These are phyloP conservation scores for Colletotrichum sp. DNA, from an alignment of 2,329 filamentous ascomycete genomes.

Conservation along the genomic window DNA sequence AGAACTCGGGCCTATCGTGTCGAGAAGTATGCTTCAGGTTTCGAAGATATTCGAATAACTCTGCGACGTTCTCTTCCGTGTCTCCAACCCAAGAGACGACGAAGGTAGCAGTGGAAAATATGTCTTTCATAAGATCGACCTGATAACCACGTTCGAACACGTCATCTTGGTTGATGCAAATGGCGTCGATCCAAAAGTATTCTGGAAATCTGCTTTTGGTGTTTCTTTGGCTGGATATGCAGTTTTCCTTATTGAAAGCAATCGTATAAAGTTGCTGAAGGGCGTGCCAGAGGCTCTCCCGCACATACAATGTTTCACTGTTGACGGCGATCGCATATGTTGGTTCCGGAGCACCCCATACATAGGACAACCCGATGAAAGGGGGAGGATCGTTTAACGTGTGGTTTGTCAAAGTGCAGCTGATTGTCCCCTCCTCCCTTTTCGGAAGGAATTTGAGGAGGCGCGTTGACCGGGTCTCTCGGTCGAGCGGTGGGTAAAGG, in stretches of 20 bases:
- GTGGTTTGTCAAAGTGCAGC: neutral
- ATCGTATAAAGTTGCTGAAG: neutral
- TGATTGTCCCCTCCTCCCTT: neutral
- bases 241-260: neutral
- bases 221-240: neutral
- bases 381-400: constrained; percentile 1
- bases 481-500: neutral
- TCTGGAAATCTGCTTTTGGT: neutral
- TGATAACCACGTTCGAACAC: constrained; percentile 38
- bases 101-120: constrained; percentile 37
- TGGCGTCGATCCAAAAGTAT: constrained; percentile 42
- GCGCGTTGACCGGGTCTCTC: neutral
- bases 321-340: neutral
- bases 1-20: neutral
- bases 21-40: constrained; percentile 30
- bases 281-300: neutral
- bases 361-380: constrained; percentile 29
- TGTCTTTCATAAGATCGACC: constrained; percentile 41
- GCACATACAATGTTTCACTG: neutral
- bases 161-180: constrained; percentile 45
- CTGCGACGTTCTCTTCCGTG: neutral
- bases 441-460: neutral
- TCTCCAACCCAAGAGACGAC: constrained; percentile 40
- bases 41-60: neutral
- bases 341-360: constrained; percentile 23